Percentiles rank a stretch among this genome's conserved stretches.
phyloP scores from a whole-genome alignment of 768 basidiomycete species.

The Gymnopilus dilepis region DNA sequence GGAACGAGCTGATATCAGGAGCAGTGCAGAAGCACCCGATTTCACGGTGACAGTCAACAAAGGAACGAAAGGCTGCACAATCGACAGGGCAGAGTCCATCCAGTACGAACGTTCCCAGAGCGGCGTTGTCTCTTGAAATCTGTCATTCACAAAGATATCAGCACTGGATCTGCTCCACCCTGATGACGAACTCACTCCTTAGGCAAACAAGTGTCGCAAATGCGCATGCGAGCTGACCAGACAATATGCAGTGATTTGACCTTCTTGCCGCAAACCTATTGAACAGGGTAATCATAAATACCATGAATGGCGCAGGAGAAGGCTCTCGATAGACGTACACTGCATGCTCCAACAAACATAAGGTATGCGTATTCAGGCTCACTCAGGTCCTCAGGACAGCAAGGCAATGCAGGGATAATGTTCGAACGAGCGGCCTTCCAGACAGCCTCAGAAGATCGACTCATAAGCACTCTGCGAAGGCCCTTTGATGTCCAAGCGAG shows the following conservation, averaged over 20 bases:
- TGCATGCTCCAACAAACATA: conserved; percentile 29
- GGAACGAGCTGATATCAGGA: too few relatives aligned
- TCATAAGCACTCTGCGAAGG: conserved; percentile 38
- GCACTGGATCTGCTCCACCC: too few relatives aligned
- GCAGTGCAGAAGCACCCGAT: too few relatives aligned
- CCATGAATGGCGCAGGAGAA: not conserved
- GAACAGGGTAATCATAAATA: not conserved
- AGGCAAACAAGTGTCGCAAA: not conserved
- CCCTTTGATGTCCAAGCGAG: conserved; percentile 39
- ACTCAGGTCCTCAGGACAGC: conserved; percentile 36
- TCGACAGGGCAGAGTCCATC: not conserved
- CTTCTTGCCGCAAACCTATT: not conserved
- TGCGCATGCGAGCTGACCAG: not conserved
- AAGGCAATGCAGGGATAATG: conserved; percentile 23
- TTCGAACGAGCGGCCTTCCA: conserved; percentile 42
- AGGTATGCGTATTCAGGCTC: conserved; percentile 41
- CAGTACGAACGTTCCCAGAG: not conserved
- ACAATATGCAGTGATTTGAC: not conserved
- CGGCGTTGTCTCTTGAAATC: not conserved
- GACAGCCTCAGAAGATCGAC: conserved; percentile 23
- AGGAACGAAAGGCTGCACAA: too few relatives aligned
- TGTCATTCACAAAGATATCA: not conserved
- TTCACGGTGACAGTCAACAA: too few relatives aligned
- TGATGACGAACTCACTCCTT: not conserved
- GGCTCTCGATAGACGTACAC: conserved; percentile 9